phyloP scores from a whole-genome alignment of 352 stramenopile species.

The Pythium sukuiense region DNA sequence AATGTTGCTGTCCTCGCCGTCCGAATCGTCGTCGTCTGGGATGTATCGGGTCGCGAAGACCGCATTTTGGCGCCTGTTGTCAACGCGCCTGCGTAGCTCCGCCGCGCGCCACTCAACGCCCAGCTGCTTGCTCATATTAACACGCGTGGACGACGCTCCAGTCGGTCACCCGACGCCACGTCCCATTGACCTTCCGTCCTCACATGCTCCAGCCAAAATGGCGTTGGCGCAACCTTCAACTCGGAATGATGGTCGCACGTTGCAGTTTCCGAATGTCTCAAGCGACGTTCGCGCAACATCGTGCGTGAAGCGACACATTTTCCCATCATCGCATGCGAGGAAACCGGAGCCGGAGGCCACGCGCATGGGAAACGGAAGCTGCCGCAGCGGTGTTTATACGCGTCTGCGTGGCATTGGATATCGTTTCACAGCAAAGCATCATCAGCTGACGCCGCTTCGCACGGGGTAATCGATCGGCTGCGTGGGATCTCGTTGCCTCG shows the following conservation, averaged over 20 bases:
- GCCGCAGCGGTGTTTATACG: background rate
- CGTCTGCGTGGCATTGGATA: slow-evolving; percentile 1
- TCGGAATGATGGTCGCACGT: slow-evolving; percentile 22
- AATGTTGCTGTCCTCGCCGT: background rate
- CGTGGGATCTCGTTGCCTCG: background rate
- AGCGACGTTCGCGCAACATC: slow-evolving; percentile 42
- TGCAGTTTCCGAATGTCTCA: slow-evolving; percentile 14
- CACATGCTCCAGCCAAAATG: background rate
- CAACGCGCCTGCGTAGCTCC: slow-evolving; percentile 48
- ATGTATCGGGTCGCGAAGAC: slow-evolving; percentile 13
- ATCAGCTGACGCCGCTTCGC: slow-evolving; percentile 2
- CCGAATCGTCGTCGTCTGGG: slow-evolving; percentile 8
- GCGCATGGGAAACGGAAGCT: slow-evolving; percentile 28
- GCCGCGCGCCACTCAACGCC: slow-evolving; percentile 35
- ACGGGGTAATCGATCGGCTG: background rate
- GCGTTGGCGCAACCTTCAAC: background rate
- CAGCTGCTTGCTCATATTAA: slow-evolving; percentile 2
- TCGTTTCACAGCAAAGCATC: slow-evolving; percentile 2
- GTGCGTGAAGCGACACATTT: background rate
- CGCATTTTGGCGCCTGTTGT: slow-evolving; percentile 32
- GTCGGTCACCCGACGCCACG: background rate
- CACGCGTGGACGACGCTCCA: background rate
- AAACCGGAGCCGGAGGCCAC: background rate
- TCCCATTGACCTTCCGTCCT: background rate
- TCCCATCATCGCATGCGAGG: slow-evolving; percentile 1